Percentiles rank a stretch among this genome's conserved stretches.
Evolutionary conservation across 805 yeast genomes (phyloP).

Genomic region (Candida stauntonica): DNA sequence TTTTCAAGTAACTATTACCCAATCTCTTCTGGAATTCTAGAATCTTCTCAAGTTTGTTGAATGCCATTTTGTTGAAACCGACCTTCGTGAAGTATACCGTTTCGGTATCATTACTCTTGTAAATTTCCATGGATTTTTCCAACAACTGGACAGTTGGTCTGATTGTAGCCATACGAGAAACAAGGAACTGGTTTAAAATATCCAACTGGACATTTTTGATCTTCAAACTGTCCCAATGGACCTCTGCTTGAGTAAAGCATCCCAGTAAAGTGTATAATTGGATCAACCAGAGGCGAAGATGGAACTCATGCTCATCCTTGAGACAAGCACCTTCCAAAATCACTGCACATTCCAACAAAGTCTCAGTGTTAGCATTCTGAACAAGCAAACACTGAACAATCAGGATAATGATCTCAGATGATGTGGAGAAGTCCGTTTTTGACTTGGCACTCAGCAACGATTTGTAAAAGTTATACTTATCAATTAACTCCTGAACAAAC

Average conservation of each 20-base stretch:
- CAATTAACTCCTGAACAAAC: slow-evolving; percentile 32
- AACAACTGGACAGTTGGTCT: slow-evolving; percentile 39
- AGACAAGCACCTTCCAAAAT: slow-evolving; percentile 53
- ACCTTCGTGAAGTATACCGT: slow-evolving; percentile 42
- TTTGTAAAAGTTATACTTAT: slow-evolving; percentile 37
- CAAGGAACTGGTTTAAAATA: slow-evolving; percentile 51
- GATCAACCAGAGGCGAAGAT: slow-evolving; percentile 66
- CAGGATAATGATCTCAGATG: slow-evolving; percentile 60
- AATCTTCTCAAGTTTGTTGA: slow-evolving; percentile 65
- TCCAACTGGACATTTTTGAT: slow-evolving; percentile 78
- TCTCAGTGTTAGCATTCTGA: slow-evolving; percentile 20
- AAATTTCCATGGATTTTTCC: slow-evolving; percentile 42
- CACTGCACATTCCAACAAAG: slow-evolving; percentile 39
- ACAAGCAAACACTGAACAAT: slow-evolving; percentile 39
- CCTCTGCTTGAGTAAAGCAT: slow-evolving; percentile 42
- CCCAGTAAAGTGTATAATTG: slow-evolving; percentile 59
- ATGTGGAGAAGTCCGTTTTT: slow-evolving; percentile 66
- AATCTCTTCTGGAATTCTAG: slow-evolving; percentile 54
- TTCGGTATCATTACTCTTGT: slow-evolving; percentile 50
- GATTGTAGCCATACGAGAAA: slow-evolving; percentile 43
- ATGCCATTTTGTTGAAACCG: slow-evolving; percentile 57
- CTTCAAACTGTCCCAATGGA: slow-evolving; percentile 49
- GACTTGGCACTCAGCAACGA: slow-evolving; percentile 36
- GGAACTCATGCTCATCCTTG: slow-evolving; percentile 68
- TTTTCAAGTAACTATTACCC: slow-evolving; percentile 37